Evolutionary conservation across 2,329 filamentous ascomycete species (phyloP), one percentile per base, ranked within the genome.

Genomic region (Colletotrichum phormii): DNA sequence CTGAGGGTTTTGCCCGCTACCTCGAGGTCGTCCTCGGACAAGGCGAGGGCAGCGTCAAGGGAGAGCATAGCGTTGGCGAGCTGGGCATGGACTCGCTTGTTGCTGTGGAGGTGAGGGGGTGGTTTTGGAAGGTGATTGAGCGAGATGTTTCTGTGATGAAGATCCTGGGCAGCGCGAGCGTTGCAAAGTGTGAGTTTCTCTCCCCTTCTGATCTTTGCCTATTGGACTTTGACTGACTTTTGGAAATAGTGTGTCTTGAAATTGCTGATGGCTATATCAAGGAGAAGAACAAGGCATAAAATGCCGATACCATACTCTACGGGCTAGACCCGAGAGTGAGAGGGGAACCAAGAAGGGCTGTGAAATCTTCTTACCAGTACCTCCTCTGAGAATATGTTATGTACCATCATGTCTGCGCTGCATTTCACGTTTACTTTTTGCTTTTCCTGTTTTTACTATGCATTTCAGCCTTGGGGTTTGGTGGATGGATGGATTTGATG

Each of bases 101-200:
- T 2, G 79, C 78, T 9, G 74, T 79, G n/a, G 79, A 78, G 81
- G 83, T 84, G 5, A 82, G 86, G 4, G 79, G 83, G 4, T 89
- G 87, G 87, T 87, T 88, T 70, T 66, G 82, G 49, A 86, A 85
- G 73, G 79, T 85, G 59, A 60, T 88, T 0, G 75, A 81, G 2
- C 77, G 84, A 3, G 84, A 88, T 57, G 78, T 88, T 2, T 83
- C 85, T 0, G 81, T 87, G 1, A 77, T 88, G 31, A 86, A 86
- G 73, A 80, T 89, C 49, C 74, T 87, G 4, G 79, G 82, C 9
- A 83, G 82, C 8, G 76, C 69, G 5, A 77, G 75, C 1, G 67
- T 78, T 26, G 63, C 68, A 2, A 77, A 77, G 58, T 49, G 74
- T 75, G 29, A 73, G 76, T 72, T 7, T 15, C 7, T 8, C 26